phyloP scores from a whole-genome alignment of 306 rosid species.

The Pyrus pyrifolia region DNA sequence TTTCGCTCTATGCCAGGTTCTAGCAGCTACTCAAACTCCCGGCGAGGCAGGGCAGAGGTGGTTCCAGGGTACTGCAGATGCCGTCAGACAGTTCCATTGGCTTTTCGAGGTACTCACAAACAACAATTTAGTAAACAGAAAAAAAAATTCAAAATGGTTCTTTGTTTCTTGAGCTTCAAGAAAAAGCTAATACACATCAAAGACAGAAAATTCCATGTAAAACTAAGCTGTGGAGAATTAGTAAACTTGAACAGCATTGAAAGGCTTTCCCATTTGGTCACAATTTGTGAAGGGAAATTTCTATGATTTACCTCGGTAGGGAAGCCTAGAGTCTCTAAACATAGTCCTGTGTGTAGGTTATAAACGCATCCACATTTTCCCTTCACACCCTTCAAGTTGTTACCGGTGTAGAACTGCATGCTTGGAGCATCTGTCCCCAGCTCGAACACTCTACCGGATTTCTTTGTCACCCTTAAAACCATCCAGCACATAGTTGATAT shows the following conservation, averaged over 20 bases:
- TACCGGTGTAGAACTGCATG: constrained; percentile 4
- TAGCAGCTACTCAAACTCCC: constrained; percentile 97
- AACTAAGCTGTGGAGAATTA: neutral
- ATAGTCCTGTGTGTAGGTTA: constrained; percentile 3
- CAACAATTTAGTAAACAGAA: neutral
- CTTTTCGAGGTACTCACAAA: constrained; percentile 72
- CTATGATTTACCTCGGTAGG: constrained; percentile 13
- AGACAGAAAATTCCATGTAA: neutral
- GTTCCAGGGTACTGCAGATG: constrained; percentile 98
- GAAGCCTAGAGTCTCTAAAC: constrained; percentile 18
- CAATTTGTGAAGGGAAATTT: constrained; percentile 15
- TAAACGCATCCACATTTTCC: constrained; percentile 14
- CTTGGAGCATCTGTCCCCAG: constrained; percentile 7
- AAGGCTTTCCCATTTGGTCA: constrained; percentile 8
- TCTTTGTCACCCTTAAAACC: neutral
- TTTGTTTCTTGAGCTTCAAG: neutral
- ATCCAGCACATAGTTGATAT: constrained; percentile 4
- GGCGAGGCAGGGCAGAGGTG: constrained; percentile 78
- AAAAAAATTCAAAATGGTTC: neutral
- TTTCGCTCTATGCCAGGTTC: constrained; percentile 42
- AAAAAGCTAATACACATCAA: neutral
- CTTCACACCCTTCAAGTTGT: neutral
- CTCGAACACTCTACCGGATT: constrained; percentile 9
- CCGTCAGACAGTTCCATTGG: constrained; percentile 99
- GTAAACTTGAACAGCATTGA: constrained; percentile 13